phyloP scores from a whole-genome alignment of 495 filamentous ascomycete species.

The Aspergillus sclerotiicarbonarius region DNA sequence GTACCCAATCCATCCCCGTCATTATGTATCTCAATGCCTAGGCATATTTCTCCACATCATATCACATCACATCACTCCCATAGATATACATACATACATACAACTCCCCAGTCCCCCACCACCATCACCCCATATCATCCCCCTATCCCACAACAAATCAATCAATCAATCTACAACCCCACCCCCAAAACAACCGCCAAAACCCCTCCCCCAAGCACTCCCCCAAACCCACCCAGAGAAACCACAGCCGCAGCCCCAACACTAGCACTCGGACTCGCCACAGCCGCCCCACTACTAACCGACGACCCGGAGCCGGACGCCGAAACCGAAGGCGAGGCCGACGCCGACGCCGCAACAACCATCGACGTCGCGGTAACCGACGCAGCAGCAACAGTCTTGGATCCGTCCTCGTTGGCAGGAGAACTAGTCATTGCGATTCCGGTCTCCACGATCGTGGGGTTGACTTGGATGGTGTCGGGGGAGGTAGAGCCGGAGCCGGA shows the following conservation, averaged over 20 bases:
- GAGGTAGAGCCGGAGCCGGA: too few relatives aligned
- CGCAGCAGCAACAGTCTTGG: constrained; percentile 5
- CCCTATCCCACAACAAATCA: neutral
- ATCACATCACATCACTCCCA: too few relatives aligned
- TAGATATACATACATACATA: too few relatives aligned
- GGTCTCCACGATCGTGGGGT: constrained; percentile 19
- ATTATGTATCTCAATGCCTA: too few relatives aligned
- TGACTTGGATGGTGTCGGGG: constrained; percentile 15
- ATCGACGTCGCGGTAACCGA: neutral
- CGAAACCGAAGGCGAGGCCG: constrained; percentile 1
- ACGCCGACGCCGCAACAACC: neutral
- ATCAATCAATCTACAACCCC: neutral
- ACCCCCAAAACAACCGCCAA: neutral
- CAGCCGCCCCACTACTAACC: neutral
- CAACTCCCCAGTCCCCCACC: too few relatives aligned
- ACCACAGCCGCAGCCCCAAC: constrained; percentile 3
- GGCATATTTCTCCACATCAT: too few relatives aligned
- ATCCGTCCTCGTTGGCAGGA: neutral
- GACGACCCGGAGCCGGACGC: neutral
- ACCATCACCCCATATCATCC: neutral
- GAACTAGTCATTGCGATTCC: constrained; percentile 8
- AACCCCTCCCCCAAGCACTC: neutral
- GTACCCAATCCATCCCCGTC: too few relatives aligned
- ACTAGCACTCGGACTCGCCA: constrained; percentile 1
- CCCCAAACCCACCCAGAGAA: neutral